phyloP scores from a whole-genome alignment of 2,329 filamentous ascomycete species.

The Epichloe baconii region DNA sequence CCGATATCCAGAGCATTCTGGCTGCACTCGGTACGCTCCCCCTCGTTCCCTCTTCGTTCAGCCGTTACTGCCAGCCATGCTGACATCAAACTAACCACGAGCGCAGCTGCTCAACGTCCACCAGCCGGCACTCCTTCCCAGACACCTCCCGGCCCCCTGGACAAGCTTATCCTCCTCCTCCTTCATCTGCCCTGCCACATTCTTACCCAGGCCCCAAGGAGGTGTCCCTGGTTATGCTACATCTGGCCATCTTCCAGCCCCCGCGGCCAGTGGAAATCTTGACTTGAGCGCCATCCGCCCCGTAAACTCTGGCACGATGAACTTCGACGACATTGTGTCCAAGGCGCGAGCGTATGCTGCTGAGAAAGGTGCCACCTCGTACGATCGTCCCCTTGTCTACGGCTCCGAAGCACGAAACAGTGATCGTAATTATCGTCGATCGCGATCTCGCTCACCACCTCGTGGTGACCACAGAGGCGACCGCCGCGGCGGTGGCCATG shows the following conservation, averaged over 20 bases:
- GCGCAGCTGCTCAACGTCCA: constrained; percentile 30
- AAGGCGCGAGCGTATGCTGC: constrained; percentile 73
- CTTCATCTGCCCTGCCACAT: constrained; percentile 21
- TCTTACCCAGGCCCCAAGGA: constrained; percentile 24
- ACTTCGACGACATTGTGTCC: constrained; percentile 71
- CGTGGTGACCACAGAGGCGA: constrained; percentile 69
- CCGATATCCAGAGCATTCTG: constrained; percentile 33
- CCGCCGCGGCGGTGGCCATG: constrained; percentile 51
- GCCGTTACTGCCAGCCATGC: neutral
- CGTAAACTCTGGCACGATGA: constrained; percentile 67
- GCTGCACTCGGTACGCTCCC: constrained; percentile 32
- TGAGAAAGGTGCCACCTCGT: constrained; percentile 57
- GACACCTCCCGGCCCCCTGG: constrained; percentile 24
- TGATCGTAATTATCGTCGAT: constrained; percentile 45
- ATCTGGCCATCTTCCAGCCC: constrained; percentile 46
- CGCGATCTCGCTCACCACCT: constrained; percentile 62
- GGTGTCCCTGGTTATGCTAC: constrained; percentile 23
- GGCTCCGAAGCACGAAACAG: constrained; percentile 21
- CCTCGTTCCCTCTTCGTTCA: constrained; percentile 10
- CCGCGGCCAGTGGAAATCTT: constrained; percentile 60
- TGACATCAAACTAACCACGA: neutral
- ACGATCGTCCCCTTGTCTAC: constrained; percentile 42
- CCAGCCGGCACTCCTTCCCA: constrained; percentile 29
- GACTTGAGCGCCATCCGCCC: constrained; percentile 73
- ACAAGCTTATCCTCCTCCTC: constrained; percentile 27